Evolutionary conservation across 1,284 basidiomycete species (phyloP).

Genomic region (Cutaneotrichosporon sp.): DNA sequence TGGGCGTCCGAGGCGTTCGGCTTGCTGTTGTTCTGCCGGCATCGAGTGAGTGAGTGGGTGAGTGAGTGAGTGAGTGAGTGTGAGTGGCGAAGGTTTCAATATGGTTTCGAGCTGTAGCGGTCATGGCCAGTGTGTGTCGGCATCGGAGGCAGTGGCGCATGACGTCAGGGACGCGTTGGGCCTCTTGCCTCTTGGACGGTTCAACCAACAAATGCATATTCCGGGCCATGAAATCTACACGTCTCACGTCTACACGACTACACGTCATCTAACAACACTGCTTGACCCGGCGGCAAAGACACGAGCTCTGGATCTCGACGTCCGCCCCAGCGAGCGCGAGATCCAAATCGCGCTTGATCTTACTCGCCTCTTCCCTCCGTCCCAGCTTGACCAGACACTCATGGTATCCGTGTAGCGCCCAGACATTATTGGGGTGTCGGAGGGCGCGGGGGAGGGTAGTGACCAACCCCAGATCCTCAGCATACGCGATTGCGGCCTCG

Average conservation of each 20-base stretch:
- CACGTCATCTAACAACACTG: not conserved
- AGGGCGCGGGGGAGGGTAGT: conserved; percentile 36
- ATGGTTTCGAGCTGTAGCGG: too few relatives aligned
- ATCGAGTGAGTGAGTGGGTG: not conserved
- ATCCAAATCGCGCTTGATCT: conserved; percentile 33
- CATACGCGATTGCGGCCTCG: conserved; percentile 38
- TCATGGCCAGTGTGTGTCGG: too few relatives aligned
- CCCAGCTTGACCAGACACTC: conserved; percentile 43
- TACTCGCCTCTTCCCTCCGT: conserved; percentile 33
- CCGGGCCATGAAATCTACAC: too few relatives aligned
- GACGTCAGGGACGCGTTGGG: not conserved
- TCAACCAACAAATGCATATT: too few relatives aligned
- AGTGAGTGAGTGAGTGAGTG: not conserved
- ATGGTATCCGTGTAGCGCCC: conserved; percentile 48
- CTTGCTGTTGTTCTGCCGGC: not conserved
- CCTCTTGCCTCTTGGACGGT: too few relatives aligned
- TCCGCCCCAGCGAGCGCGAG: conserved; percentile 44
- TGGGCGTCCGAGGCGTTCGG: not conserved
- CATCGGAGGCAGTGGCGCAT: not conserved
- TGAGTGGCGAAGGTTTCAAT: not conserved
- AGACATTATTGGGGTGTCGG: conserved; percentile 50
- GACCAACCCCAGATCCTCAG: conserved; percentile 43
- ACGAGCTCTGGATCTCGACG: conserved; percentile 38
- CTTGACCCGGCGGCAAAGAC: conserved; percentile 34
- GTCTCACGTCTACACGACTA: too few relatives aligned